These are phyloP conservation scores for Boletus rubescentipes DNA, from an alignment of 768 basidiomycete genomes.

Conservation along the genomic window DNA sequence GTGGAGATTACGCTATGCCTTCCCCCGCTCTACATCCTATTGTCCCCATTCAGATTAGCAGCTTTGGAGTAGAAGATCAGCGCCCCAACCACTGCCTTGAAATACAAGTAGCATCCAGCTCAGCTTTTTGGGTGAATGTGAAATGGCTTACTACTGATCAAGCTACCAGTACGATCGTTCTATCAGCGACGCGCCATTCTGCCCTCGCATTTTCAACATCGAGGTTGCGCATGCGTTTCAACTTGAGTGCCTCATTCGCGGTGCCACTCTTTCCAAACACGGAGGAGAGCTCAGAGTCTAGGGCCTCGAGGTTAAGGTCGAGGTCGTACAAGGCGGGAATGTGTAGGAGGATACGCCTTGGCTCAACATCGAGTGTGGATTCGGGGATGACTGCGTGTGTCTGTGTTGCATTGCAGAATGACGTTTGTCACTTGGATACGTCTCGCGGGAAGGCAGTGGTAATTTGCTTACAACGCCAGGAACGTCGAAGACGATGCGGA, in stretches of 20 bases:
- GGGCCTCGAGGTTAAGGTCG: conserved; percentile 55
- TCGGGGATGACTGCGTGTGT: conserved; percentile 43
- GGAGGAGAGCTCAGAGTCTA: conserved; percentile 53
- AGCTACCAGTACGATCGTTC: conserved; percentile 44
- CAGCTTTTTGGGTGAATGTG: conserved; percentile 2
- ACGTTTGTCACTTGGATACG: conserved; percentile 7
- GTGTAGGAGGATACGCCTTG: conserved; percentile 52
- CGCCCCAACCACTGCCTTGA: conserved; percentile 6
- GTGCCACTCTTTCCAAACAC: conserved; percentile 18
- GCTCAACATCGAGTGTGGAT: conserved; percentile 65
- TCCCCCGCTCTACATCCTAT: background rate
- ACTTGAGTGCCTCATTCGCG: conserved; percentile 36
- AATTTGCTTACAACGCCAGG: conserved; percentile 53
- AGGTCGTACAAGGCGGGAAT: conserved; percentile 49
- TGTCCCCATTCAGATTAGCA: background rate
- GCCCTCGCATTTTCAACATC: conserved; percentile 63
- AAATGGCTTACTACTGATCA: conserved; percentile 21
- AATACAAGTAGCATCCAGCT: background rate
- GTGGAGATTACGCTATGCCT: conserved; percentile 2
- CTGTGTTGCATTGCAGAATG: conserved; percentile 30
- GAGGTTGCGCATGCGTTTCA: conserved; percentile 59
- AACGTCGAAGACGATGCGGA: conserved; percentile 52
- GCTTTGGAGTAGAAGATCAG: background rate
- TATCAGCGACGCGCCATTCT: conserved; percentile 65
- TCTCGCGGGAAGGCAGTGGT: conserved; percentile 1